Conservation (phyloP, 257 asterid genomes). For the Echium plantagineum region DNA sequence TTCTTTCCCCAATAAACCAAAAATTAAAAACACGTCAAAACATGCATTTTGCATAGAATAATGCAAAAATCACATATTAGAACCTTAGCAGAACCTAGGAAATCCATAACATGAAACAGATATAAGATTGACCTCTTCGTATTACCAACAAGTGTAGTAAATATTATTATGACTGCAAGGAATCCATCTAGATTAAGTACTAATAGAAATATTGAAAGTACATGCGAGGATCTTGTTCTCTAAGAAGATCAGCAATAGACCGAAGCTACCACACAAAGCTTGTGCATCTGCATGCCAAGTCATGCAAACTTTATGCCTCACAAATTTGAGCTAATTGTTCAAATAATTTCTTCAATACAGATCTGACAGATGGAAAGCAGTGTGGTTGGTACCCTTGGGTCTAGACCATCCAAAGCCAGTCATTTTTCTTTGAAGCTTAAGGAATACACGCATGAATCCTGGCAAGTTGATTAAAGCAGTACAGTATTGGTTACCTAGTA, state of each 20-base stretch:
- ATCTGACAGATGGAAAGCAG: background rate
- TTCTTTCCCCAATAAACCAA: slow-evolving; percentile 28
- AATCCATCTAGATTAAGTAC: background rate
- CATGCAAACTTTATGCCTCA: no score
- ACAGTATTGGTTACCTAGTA: slow-evolving; percentile 40
- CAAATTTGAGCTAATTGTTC: background rate
- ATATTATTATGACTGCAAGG: no score
- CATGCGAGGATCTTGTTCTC: background rate
- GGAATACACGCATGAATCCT: background rate
- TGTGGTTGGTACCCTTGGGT: background rate
- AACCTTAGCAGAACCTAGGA: background rate
- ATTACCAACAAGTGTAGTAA: background rate
- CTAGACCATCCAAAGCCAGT: background rate
- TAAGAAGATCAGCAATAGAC: background rate
- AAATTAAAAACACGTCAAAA: slow-evolving; percentile 11
- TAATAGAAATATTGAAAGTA: background rate
- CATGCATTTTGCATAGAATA: slow-evolving; percentile 2
- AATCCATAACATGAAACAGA: background rate
- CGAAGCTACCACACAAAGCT: background rate
- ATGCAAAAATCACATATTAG: background rate
- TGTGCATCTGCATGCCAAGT: background rate
- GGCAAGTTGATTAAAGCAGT: slow-evolving; percentile 3
- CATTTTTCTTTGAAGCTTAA: background rate
- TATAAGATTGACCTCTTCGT: background rate
- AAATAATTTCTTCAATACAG: background rate